Percentiles rank a stretch among this genome's conserved stretches.
phyloP scores from a whole-genome alignment of 176 grass and related monocot species.

The Ananas comosus region DNA sequence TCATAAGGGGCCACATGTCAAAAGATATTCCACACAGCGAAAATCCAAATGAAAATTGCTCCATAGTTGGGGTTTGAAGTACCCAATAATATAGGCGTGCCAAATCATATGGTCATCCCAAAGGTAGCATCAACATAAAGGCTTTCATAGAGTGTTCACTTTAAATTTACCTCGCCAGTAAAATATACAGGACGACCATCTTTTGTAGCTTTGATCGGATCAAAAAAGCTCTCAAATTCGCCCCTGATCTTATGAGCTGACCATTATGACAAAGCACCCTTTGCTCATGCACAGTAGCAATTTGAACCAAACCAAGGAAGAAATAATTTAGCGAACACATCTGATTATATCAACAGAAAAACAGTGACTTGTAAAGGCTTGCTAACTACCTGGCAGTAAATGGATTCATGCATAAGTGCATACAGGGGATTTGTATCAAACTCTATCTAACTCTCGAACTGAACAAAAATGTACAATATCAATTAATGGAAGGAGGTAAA shows the following conservation, averaged over 20 bases:
- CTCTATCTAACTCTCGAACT: constrained; percentile 79
- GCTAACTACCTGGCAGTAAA: constrained; percentile 70
- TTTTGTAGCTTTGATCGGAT: constrained; percentile 67
- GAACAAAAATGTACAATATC: constrained; percentile 19
- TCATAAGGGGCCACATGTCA: neutral
- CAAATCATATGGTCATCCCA: too few relatives aligned
- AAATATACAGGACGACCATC: constrained; percentile 71
- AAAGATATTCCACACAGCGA: neutral
- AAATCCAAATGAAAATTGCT: neutral
- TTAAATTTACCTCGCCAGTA: constrained; percentile 63
- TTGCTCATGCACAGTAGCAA: constrained; percentile 19
- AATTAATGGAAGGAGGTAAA: neutral
- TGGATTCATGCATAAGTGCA: constrained; percentile 80
- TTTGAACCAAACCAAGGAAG: too few relatives aligned
- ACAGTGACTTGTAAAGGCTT: constrained; percentile 2
- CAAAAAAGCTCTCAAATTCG: constrained; percentile 59
- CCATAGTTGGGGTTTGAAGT: neutral
- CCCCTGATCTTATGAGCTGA: constrained; percentile 60
- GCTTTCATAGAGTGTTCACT: too few relatives aligned
- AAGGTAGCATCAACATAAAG: too few relatives aligned
- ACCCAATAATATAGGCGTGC: too few relatives aligned
- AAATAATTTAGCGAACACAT: neutral
- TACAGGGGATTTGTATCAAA: constrained; percentile 85
- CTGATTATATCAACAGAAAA: neutral
- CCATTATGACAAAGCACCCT: constrained; percentile 83